Conservation (phyloP, 306 rosid species). For the Gastrolobium villosum region DNA sequence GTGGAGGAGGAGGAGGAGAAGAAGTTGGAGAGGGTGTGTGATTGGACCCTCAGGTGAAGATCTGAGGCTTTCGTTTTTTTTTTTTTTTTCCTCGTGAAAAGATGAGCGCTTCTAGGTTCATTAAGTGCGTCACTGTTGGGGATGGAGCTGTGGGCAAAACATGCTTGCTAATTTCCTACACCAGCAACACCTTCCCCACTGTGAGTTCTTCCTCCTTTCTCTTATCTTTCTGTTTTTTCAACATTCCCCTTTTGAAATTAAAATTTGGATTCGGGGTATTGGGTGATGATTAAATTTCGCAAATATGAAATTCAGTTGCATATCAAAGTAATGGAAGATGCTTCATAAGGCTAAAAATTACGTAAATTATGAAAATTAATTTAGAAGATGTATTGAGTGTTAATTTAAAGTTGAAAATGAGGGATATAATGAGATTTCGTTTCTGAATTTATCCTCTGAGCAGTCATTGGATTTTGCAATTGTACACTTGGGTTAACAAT, state of each 20-base stretch:
- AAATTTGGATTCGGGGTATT: slow-evolving; percentile 20
- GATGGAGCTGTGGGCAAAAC: slow-evolving; percentile 99
- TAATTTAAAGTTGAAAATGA: slow-evolving; percentile 2
- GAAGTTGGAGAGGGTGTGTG: slow-evolving; percentile 49
- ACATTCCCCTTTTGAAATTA: neutral
- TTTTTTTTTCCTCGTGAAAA: slow-evolving; percentile 15
- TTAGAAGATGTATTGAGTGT: slow-evolving; percentile 3
- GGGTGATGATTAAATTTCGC: neutral
- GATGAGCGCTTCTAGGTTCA: slow-evolving; percentile 99
- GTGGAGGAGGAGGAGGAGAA: slow-evolving; percentile 43
- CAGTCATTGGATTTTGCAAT: neutral
- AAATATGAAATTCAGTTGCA: neutral
- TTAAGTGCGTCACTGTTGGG: slow-evolving; percentile 97
- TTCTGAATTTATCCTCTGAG: neutral
- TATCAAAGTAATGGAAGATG: neutral
- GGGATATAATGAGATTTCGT: neutral
- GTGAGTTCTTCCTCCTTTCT: slow-evolving; percentile 50
- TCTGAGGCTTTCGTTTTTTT: slow-evolving; percentile 76
- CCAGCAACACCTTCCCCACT: slow-evolving; percentile 99
- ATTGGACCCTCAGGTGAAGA: slow-evolving; percentile 94
- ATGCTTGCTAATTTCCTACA: slow-evolving; percentile 95
- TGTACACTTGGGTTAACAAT: neutral
- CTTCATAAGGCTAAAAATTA: neutral
- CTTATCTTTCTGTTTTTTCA: neutral
- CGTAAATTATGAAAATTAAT: neutral